Percentiles rank a stretch among this genome's conserved stretches.
Conservation (phyloP, 2,329 filamentous ascomycete species). For the Ambrosiella cleistominuta region DNA sequence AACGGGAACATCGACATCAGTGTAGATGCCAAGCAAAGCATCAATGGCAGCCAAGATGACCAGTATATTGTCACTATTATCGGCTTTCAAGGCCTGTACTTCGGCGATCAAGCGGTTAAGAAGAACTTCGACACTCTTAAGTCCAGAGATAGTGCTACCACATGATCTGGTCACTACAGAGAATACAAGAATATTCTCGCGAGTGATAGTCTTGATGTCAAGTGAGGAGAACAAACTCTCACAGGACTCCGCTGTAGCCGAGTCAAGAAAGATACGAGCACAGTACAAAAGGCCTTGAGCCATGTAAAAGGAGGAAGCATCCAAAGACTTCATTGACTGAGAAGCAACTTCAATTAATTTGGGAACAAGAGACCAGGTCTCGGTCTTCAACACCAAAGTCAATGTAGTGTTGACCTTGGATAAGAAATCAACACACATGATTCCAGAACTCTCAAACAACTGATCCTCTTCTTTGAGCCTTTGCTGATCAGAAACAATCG, state of each 20-base stretch:
- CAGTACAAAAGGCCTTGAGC: neutral
- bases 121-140: constrained; percentile 18
- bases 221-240: neutral
- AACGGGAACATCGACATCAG: constrained; percentile 34
- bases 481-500: constrained; percentile 1
- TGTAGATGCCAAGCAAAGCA: constrained; percentile 31
- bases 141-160: neutral
- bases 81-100: constrained; percentile 30
- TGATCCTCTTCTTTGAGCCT: constrained; percentile 1
- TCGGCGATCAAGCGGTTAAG: constrained; percentile 45
- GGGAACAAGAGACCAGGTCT: too few relatives aligned
- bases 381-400: too few relatives aligned
- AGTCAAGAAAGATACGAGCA: too few relatives aligned
- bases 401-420: too few relatives aligned
- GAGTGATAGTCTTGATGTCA: constrained; percentile 19
- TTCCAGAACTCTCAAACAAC: neutral
- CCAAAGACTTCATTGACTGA: neutral
- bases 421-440: too few relatives aligned
- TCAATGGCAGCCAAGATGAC: neutral
- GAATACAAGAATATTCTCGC: constrained; percentile 8
- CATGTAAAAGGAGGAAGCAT: neutral
- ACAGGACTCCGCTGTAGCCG: too few relatives aligned
- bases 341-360: too few relatives aligned
- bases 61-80: neutral
- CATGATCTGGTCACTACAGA: constrained; percentile 19